Evolutionary conservation across 2,329 filamentous ascomycete species (phyloP), one percentile per base, ranked within the genome.

Genomic region (Pleurostoma richardsiae): DNA sequence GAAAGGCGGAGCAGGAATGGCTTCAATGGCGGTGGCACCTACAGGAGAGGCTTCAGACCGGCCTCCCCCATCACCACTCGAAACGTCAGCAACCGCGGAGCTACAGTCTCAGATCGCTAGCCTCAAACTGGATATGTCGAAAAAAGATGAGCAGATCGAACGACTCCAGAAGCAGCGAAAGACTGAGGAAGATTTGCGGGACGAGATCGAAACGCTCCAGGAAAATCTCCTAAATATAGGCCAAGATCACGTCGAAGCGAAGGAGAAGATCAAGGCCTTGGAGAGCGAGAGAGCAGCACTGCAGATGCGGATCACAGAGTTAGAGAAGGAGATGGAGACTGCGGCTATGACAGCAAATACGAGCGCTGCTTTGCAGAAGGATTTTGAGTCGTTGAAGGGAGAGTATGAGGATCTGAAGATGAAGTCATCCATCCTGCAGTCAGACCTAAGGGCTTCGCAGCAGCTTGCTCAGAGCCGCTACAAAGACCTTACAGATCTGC

Each of bases 391-490:
- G 2, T 60, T 81, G 41, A 75, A 70, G 53, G 65, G 66, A 42
- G 79, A 85, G 49, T 79, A 79, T 45, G 75, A 91, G 39, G 82
- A 83, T 39, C 73, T 95, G 33, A 90, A 87, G 64, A 68, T 75
- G 26, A 89, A 85, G 63, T 80, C 84, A 0, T 73, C 80, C 2
- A 77, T 79, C 0, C 66, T 96, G 19, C 84, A 95, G 59, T 88
- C 86, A 0, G 92, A 99, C 60, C 76, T 97, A 3, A 86, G 83
- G 2, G 90, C 90, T 3, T 86, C 91, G 0, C 85, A 96, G 62
- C 83, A 95, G 65, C 77, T 97, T 10, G 90, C 94, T 0, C 85
- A 95, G 50, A 86, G 81, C 11, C 79, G 94, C 30, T 97, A 90
- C 72, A 95, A 90, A 64, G 91, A 97, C 49, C 71, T 96, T 2